A percentile compares a stretch with the other conserved stretches of the same genome.
These are phyloP conservation scores for Xylaria curta DNA, from an alignment of 495 filamentous ascomycete species.

Conservation along the genomic window DNA sequence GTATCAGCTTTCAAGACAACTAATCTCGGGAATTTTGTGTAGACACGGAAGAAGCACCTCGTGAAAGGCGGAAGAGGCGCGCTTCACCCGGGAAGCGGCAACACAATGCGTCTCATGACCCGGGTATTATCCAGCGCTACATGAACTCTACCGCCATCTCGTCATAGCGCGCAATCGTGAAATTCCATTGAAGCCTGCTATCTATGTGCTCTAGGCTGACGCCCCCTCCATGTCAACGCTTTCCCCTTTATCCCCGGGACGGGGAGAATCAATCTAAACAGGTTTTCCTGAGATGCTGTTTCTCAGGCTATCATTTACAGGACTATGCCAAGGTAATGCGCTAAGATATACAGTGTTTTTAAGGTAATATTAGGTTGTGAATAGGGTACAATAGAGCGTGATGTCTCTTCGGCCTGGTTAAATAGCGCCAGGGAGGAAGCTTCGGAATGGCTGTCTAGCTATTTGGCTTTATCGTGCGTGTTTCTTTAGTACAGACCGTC, in stretches of 20 bases:
- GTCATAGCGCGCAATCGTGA: background rate
- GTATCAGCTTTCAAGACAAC: background rate
- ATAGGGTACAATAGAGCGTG: background rate
- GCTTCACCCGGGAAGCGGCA: constrained; percentile 15
- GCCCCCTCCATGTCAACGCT: background rate
- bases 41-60: background rate
- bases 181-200: background rate
- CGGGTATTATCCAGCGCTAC: constrained; percentile 15
- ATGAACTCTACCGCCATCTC: background rate
- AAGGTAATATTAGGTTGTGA: background rate
- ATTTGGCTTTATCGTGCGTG: background rate
- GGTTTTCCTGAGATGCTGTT: constrained; percentile 1
- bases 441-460: too few relatives aligned
- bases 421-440: background rate
- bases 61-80: constrained; percentile 3
- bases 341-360: background rate
- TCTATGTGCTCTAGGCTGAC: background rate
- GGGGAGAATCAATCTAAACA: background rate
- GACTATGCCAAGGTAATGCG: background rate
- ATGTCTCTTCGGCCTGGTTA: background rate
- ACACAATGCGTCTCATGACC: constrained; percentile 16
- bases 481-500: background rate
- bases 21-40: background rate
- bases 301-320: background rate
- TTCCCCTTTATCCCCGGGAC: background rate